A percentile compares a stretch with the other conserved stretches of the same genome.
Evolutionary conservation across 345 rosid species (phyloP).

Genomic region (Toxicodendron radicans): DNA sequence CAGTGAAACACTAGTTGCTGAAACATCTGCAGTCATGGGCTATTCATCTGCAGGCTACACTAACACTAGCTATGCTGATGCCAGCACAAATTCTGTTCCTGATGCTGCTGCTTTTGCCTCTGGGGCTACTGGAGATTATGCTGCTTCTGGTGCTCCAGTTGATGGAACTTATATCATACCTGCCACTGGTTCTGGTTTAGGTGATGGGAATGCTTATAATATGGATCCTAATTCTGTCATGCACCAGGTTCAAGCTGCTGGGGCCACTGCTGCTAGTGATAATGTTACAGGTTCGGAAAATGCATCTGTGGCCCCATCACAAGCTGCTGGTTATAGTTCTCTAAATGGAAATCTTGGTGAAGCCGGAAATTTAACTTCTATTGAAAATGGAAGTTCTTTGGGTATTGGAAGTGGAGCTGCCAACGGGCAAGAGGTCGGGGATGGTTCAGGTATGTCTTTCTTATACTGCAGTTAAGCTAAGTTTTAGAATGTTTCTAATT

Average conservation of each 20-base stretch:
- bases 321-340: conserved; percentile 36
- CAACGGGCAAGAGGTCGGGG: conserved; percentile 40
- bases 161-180: conserved; percentile 23
- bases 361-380: conserved; percentile 30
- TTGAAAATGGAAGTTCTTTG: conserved; percentile 63
- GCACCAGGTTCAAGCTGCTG: conserved; percentile 33
- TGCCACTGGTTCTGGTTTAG: conserved; percentile 8
- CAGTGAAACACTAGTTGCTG: conserved; percentile 56
- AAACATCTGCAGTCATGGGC: conserved; percentile 38
- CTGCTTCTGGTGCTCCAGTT: conserved; percentile 32
- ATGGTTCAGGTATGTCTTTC: conserved; percentile 58
- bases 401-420: conserved; percentile 40
- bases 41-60: conserved; percentile 36
- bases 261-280: conserved; percentile 11
- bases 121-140: conserved; percentile 35
- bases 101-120: conserved; percentile 27
- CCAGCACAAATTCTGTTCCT: conserved; percentile 22
- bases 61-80: conserved; percentile 24
- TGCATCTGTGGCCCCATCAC: conserved; percentile 23
- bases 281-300: conserved; percentile 26
- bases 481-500: not conserved
- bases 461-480: not conserved
- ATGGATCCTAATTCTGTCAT: conserved; percentile 22
- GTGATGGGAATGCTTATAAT: conserved; percentile 22
- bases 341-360: conserved; percentile 57